Conservation (phyloP, 495 filamentous ascomycete genomes). For the Trypethelium eluteriae region DNA sequence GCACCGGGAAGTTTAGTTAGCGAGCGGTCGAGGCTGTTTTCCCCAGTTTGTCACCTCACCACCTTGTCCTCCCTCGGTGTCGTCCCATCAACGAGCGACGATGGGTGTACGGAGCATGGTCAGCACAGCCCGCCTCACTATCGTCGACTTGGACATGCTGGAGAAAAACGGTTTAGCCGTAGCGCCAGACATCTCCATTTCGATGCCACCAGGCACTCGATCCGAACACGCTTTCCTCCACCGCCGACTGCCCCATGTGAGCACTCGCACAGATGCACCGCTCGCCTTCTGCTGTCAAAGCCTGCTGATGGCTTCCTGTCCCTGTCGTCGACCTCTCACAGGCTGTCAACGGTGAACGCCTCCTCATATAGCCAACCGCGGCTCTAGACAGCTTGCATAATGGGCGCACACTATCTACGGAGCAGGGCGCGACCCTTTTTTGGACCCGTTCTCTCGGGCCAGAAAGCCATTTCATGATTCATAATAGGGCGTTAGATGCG, state of each 20-base stretch:
- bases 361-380: neutral
- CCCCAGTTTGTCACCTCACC: constrained; percentile 2
- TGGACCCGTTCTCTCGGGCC: neutral
- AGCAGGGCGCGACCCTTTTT: neutral
- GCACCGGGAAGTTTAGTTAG: neutral
- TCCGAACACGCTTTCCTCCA: neutral
- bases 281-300: neutral
- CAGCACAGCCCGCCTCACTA: constrained; percentile 3
- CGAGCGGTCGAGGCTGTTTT: constrained; percentile 9
- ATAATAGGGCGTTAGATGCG: neutral
- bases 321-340: neutral
- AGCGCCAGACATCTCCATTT: neutral
- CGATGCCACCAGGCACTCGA: neutral
- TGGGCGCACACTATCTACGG: neutral
- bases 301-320: constrained; percentile 1
- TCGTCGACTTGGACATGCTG: neutral
- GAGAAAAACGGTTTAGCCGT: constrained; percentile 1
- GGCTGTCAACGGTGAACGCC: constrained; percentile 6
- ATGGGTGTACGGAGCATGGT: neutral
- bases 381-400: constrained; percentile 3
- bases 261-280: neutral
- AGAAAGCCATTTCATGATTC: neutral
- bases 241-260: neutral
- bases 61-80: neutral
- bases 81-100: neutral